Conservation (phyloP, 768 basidiomycete species). For the Suillus bovinus region DNA sequence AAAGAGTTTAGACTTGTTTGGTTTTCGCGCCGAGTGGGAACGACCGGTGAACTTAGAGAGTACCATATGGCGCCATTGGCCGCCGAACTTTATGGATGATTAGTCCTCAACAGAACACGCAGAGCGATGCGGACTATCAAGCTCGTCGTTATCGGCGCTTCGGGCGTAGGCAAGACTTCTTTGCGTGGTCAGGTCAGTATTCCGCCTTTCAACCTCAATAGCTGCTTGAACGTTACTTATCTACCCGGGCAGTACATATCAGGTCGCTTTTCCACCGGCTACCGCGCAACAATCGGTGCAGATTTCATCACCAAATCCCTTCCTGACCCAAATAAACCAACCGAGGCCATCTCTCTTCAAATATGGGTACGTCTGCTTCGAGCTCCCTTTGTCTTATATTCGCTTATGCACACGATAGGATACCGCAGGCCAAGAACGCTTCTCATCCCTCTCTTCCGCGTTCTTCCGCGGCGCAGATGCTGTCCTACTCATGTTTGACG, state of each 20-base stretch:
- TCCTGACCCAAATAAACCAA: conserved; percentile 55
- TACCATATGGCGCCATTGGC: neutral
- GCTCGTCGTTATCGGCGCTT: conserved; percentile 78
- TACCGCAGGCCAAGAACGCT: conserved; percentile 87
- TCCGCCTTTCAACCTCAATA: neutral
- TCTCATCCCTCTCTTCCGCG: conserved; percentile 79
- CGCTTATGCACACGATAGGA: conserved; percentile 46
- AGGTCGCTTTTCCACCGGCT: conserved; percentile 71
- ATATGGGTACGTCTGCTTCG: conserved; percentile 52
- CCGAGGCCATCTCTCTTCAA: conserved; percentile 64
- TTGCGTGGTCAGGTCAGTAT: conserved; percentile 63
- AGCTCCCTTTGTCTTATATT: neutral
- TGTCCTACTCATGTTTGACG: conserved; percentile 78
- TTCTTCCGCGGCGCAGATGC: conserved; percentile 89
- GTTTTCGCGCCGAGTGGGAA: neutral
- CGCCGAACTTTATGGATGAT: neutral
- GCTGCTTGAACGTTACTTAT: neutral
- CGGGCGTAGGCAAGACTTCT: conserved; percentile 86
- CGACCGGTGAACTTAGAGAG: neutral
- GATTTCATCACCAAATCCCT: conserved; percentile 83
- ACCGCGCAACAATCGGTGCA: conserved; percentile 88
- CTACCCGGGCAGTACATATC: conserved; percentile 69
- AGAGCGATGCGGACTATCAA: conserved; percentile 69
- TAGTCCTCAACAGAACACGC: neutral
- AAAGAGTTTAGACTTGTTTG: conserved; percentile 23